phyloP scores from a whole-genome alignment of 2,329 filamentous ascomycete genomes.

The Nigrospora oryzae region DNA sequence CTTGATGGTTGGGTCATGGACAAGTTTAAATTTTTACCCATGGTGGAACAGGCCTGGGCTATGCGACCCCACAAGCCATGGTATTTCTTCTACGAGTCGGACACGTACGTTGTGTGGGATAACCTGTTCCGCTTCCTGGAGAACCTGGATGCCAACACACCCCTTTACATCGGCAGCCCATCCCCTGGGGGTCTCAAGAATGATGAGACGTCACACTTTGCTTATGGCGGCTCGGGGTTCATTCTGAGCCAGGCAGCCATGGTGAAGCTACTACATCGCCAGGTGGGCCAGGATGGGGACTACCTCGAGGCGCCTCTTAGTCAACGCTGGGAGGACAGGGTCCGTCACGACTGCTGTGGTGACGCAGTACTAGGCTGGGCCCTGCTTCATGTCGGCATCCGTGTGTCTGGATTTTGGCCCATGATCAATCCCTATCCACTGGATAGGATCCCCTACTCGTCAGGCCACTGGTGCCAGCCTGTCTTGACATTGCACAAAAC shows the following conservation, averaged over 20 bases:
- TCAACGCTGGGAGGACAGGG: slow-evolving; percentile 29
- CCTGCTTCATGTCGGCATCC: slow-evolving; percentile 32
- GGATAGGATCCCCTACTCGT: slow-evolving; percentile 37
- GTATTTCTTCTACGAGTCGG: slow-evolving; percentile 49
- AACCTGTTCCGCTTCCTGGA: slow-evolving; percentile 39
- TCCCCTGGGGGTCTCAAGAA: slow-evolving; percentile 26
- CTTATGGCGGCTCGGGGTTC: slow-evolving; percentile 39
- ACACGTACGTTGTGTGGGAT: slow-evolving; percentile 39
- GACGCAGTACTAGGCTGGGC: slow-evolving; percentile 42
- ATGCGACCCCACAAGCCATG: slow-evolving; percentile 37
- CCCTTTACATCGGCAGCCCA: slow-evolving; percentile 41
- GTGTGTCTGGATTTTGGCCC: slow-evolving; percentile 37
- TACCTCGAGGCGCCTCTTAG: slow-evolving; percentile 27
- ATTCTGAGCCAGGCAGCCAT: slow-evolving; percentile 35
- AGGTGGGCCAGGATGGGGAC: slow-evolving; percentile 21
- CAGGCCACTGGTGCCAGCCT: slow-evolving; percentile 42
- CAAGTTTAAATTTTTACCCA: slow-evolving; percentile 49
- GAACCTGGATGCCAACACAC: slow-evolving; percentile 33
- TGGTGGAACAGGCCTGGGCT: slow-evolving; percentile 41
- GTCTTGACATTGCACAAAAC: slow-evolving; percentile 40
- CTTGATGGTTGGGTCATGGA: slow-evolving; percentile 41
- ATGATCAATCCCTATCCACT: slow-evolving; percentile 41
- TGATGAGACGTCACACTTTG: slow-evolving; percentile 31
- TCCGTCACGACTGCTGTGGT: slow-evolving; percentile 41
- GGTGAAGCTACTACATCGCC: slow-evolving; percentile 27